Conservation (phyloP, 2,329 filamentous ascomycete genomes). For the Diaporthe capsici region DNA sequence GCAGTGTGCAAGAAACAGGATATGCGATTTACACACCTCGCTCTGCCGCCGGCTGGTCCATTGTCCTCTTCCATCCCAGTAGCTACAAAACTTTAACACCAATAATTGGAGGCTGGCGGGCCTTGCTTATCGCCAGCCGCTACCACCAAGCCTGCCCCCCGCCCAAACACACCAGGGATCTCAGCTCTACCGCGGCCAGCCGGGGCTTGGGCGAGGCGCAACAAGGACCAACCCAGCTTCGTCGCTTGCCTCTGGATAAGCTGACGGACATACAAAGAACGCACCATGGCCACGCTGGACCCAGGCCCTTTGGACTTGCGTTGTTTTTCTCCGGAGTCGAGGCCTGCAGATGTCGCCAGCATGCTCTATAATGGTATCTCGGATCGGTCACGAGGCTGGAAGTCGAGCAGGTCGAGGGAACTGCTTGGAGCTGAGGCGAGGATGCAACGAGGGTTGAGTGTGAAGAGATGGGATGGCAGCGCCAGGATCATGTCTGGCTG, state of each 20-base stretch:
- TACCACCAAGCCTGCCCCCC: conserved; percentile 33
- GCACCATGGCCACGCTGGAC: conserved; percentile 29
- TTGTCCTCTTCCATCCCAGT: conserved; percentile 19
- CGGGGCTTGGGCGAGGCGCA: conserved; percentile 7
- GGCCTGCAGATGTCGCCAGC: conserved; percentile 35
- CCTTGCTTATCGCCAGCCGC: conserved; percentile 36
- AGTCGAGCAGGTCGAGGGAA: conserved; percentile 52
- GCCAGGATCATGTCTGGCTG: conserved; percentile 59
- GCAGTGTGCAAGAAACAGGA: conserved; percentile 28
- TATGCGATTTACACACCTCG: conserved; percentile 5
- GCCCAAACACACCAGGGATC: conserved; percentile 7
- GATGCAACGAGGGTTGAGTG: conserved; percentile 46
- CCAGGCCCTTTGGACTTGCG: conserved; percentile 23
- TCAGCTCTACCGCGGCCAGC: conserved; percentile 30
- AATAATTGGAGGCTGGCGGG: conserved; percentile 26
- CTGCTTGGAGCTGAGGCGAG: conserved; percentile 46
- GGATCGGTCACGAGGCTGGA: conserved; percentile 53
- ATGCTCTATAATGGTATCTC: conserved; percentile 53
- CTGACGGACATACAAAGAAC: conserved; percentile 35
- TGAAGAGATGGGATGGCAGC: conserved; percentile 67
- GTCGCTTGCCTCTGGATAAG: conserved; percentile 14
- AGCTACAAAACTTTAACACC: conserved; percentile 19
- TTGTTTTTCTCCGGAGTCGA: conserved; percentile 29
- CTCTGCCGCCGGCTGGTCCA: conserved; percentile 14
- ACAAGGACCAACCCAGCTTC: conserved; percentile 39